Evolutionary conservation across 768 basidiomycete species (phyloP), one percentile per base, ranked within the genome.

Genomic region (Leccinum barrowsii): DNA sequence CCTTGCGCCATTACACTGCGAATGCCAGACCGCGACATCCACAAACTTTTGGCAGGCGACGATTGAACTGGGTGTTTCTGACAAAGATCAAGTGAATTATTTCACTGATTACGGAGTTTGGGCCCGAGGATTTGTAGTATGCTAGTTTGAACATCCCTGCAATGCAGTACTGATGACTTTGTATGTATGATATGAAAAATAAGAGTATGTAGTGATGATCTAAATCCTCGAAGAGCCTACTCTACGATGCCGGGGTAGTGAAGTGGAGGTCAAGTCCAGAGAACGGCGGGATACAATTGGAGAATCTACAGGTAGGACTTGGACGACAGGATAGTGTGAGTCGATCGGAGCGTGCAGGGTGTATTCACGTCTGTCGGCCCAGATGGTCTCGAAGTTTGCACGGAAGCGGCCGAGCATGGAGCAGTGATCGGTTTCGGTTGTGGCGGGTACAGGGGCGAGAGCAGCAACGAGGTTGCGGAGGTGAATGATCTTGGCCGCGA

Each of bases 371-470:
- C 47, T 57, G 19, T 70, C 68, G 47, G 26, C 50, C 68, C 68
- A 70, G 6, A 67, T 51, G 3, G 57, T 58, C 52, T 59, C 61
- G 28, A 68, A 61, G 7, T 52, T 60, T 11, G 68, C 58, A 3
- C 63, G 64, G 40, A 69, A 59, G 40, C 66, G 61, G 55, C 65
- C 53, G 42, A 67, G 53, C 24, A 67, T 19, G 19, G 66, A 63
- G 35, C 12, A 50, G 7, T 56, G 59, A 10, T 62, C 55, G 21
- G 11, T 21, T 50, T 69, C 65, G 2, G 59, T 59, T 22, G 65
- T 67, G 2, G 67, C 65, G 8, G 67, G 67, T 42, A 68, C 47
- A 26, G 65, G 67, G 6, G 62, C 21, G 52, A 69, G 67, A 35
- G 62, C 32, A 11, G 67, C 57, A 57, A 58, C 57, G 37, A 59